Evolutionary conservation across 169 alveolate species (phyloP).

Genomic region (Babesia ovis): DNA sequence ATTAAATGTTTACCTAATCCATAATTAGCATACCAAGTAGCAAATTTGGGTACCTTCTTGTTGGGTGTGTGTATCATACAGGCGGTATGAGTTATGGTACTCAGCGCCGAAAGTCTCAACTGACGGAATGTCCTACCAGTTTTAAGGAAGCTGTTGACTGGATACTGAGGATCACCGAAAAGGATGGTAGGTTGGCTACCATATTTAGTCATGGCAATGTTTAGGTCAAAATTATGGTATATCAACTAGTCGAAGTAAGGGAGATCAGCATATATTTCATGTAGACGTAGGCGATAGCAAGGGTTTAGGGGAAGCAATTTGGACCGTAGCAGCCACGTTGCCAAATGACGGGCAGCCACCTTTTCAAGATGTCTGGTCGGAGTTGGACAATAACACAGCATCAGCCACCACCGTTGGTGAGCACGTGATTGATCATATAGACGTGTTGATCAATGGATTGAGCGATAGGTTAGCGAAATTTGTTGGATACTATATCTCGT

Average conservation of each 20-base stretch:
- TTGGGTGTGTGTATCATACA: no score
- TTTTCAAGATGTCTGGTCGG: background rate
- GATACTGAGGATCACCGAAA: background rate
- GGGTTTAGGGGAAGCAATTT: background rate
- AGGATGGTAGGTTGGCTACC: background rate
- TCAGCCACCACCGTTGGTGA: background rate
- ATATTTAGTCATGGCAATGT: no score
- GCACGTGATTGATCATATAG: background rate
- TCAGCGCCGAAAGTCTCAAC: no score
- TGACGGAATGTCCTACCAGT: constrained; percentile 1
- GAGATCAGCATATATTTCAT: background rate
- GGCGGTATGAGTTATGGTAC: no score
- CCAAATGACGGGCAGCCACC: background rate
- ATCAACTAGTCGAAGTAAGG: background rate
- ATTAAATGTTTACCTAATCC: no score
- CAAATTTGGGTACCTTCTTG: no score
- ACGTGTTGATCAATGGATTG: background rate
- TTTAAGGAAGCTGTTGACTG: constrained; percentile 7
- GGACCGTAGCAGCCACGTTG: background rate
- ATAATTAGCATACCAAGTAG: no score
- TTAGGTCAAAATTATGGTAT: background rate
- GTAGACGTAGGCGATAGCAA: background rate
- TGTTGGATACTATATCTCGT: background rate
- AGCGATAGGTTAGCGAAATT: background rate
- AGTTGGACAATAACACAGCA: background rate